Conservation (phyloP, 1,139 yeast species). For the Spathaspora sp. region DNA sequence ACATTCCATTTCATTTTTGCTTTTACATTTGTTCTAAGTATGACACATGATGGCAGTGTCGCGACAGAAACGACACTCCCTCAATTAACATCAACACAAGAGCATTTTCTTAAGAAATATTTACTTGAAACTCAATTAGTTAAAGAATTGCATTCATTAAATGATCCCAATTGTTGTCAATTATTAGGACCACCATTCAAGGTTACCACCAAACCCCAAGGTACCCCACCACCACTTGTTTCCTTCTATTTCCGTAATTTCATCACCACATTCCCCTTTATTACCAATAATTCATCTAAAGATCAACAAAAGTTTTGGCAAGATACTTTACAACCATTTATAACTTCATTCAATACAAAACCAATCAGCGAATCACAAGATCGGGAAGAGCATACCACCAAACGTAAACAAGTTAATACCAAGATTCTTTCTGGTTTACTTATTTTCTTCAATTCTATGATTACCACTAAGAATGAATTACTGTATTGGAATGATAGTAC, state of each 20-base stretch:
- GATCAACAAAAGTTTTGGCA: constrained; percentile 71
- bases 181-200: constrained; percentile 74
- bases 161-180: constrained; percentile 59
- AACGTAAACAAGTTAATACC: constrained; percentile 60
- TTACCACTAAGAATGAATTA: constrained; percentile 61
- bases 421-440: constrained; percentile 63
- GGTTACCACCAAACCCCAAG: constrained; percentile 13
- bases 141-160: constrained; percentile 58
- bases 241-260: constrained; percentile 64
- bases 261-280: constrained; percentile 71
- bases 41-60: not conserved
- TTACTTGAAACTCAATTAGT: constrained; percentile 61
- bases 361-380: constrained; percentile 66
- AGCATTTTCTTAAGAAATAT: constrained; percentile 84
- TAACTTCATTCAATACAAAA: constrained; percentile 72
- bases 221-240: constrained; percentile 58
- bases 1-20: constrained; percentile 13
- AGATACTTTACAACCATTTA: constrained; percentile 71
- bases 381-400: constrained; percentile 71
- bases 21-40: constrained; percentile 4
- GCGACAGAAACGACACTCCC: not conserved
- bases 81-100: constrained; percentile 54
- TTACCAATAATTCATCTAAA: constrained; percentile 46
- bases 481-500: constrained; percentile 42
- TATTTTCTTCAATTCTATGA: constrained; percentile 71